A percentile compares a stretch with the other conserved stretches of the same genome.
These are phyloP conservation scores for Ceratocystis smalleyi DNA, from an alignment of 2,329 filamentous ascomycete genomes.

Conservation along the genomic window DNA sequence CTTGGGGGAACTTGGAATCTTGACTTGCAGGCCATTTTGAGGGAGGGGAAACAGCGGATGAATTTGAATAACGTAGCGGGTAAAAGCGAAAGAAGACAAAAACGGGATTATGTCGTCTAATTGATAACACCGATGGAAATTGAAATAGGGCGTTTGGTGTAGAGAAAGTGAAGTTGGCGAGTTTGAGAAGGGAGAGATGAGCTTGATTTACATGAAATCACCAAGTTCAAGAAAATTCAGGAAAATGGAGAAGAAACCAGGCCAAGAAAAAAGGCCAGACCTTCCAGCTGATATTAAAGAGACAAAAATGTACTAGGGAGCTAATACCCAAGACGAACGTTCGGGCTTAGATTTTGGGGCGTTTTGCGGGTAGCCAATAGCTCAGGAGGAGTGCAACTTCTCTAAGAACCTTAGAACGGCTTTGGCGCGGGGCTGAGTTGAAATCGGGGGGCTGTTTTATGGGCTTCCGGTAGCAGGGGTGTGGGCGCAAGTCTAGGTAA, in stretches of 20 bases:
- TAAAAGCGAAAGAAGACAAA: background rate
- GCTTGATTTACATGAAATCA: background rate
- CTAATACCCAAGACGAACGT: constrained; percentile 9
- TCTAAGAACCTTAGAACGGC: constrained; percentile 1
- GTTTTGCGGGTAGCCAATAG: background rate
- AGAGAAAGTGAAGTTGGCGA: constrained; percentile 4
- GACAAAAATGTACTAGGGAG: constrained; percentile 11
- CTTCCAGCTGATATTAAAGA: constrained; percentile 9
- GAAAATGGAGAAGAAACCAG: background rate
- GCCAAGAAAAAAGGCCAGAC: constrained; percentile 2
- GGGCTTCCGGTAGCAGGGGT: constrained; percentile 6
- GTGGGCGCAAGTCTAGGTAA: background rate
- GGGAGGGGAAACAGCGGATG: constrained; percentile 1
- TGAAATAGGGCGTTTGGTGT: background rate
- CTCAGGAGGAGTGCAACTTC: constrained; percentile 4
- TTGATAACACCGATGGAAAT: background rate
- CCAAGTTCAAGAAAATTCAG: background rate
- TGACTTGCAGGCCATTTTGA: constrained; percentile 29
- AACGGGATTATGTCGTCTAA: background rate
- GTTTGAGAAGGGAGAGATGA: background rate
- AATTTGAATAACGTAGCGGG: background rate
- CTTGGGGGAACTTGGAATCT: background rate
- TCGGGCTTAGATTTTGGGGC: constrained; percentile 3
- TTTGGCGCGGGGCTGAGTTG: constrained; percentile 17
- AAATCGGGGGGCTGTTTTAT: constrained; percentile 16